Evolutionary conservation across 140 eudicot species (phyloP), one percentile per base, ranked within the genome.

Genomic region (Senecio squalidus): DNA sequence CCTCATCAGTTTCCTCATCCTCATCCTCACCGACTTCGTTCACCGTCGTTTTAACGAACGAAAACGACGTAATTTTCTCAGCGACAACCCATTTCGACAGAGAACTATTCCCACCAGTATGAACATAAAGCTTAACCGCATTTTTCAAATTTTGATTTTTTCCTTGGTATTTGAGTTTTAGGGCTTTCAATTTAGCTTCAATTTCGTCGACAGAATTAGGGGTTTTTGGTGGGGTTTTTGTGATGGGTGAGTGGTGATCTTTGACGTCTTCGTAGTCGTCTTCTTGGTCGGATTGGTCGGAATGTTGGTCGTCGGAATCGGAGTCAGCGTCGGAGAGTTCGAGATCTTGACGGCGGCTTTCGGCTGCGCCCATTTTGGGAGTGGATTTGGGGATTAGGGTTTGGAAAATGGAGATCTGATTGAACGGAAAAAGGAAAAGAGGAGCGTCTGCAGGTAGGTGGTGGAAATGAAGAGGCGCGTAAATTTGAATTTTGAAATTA

Each of bases 341-440:
- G 26, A 85, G 55, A 68, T 83, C 95, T 27, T 62, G 84, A 9
- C 88, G 88, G 8, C 91, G 85, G 72, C 97, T 89, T 67, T 80
- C 85, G 41, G 77, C 68, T 13, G 78, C 92, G 5, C 95, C 95
- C 95, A 86, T 86, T 64, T 55, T 48, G 9, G 55, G 50, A 51
- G 8, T 26, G 64, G 64, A 25, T 55, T 72, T 47, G 60, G 55
- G 60, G 9, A 47, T 62, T 62, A 71, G 58, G 60, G 50, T 55
- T 55, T 23, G 43, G 40, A 9, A 11, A 17, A 3, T 24, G 25
- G 17, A 49, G 62, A 60, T 57, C 52, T 1, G 46, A 20, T n/a
- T 30, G 68, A 58, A 43, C 2, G 7, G 39, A 33, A 36, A 15
- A 36, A 8, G 43, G 3, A 9, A 8, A 4, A n/a, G 41, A 34